Evolutionary conservation across 441 rosid species (phyloP).

Genomic region (Eutrema salsugineum): DNA sequence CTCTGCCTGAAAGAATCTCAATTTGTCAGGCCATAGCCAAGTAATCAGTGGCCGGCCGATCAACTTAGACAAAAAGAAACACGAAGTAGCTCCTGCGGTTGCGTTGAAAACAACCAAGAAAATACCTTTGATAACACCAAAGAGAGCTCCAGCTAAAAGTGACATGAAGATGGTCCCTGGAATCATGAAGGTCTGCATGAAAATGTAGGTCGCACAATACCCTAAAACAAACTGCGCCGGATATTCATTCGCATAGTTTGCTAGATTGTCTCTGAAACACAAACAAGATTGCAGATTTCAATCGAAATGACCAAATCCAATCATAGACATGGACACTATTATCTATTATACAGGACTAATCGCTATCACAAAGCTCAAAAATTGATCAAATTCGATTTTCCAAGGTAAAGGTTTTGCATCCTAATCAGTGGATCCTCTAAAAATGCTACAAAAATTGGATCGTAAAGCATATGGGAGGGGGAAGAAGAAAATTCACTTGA

Average conservation of each 20-base stretch:
- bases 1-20: conserved; percentile 90
- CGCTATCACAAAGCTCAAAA: background rate
- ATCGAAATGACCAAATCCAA: too few species aligned
- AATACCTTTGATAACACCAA: conserved; percentile 85
- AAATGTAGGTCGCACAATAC: conserved; percentile 91
- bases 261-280: conserved; percentile 75
- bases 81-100: conserved; percentile 91
- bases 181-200: conserved; percentile 99
- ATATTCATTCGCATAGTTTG: conserved; percentile 71
- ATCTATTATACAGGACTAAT: background rate
- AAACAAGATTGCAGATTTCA: background rate
- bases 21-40: conserved; percentile 97
- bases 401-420: background rate
- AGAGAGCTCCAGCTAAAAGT: conserved; percentile 94
- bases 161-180: conserved; percentile 99
- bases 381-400: background rate
- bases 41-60: conserved; percentile 86
- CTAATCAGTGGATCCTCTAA: background rate
- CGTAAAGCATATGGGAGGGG: background rate
- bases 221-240: conserved; percentile 87
- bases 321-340: background rate
- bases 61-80: conserved; percentile 85
- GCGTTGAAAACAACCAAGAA: conserved; percentile 89
- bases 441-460: background rate
- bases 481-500: conserved; percentile 38